phyloP scores from a whole-genome alignment of 768 basidiomycete genomes.

The Boletus coccyginus region DNA sequence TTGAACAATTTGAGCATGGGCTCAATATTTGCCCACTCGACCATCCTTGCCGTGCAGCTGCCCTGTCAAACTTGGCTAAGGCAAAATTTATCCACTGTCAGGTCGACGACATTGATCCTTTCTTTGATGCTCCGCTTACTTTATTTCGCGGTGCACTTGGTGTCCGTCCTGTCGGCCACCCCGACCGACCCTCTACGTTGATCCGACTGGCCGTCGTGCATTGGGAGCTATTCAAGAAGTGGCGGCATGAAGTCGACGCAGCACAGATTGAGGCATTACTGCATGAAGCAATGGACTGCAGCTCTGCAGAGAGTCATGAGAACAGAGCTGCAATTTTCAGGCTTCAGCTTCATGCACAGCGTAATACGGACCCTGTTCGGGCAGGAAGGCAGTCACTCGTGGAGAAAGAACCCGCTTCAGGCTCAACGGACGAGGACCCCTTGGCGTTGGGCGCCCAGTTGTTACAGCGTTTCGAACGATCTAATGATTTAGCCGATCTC shows the following conservation, averaged over 20 bases:
- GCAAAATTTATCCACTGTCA: neutral
- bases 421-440: neutral
- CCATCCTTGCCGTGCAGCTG: slow-evolving; percentile 3
- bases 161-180: neutral
- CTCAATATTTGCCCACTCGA: neutral
- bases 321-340: too few species aligned
- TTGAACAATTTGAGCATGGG: neutral
- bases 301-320: too few species aligned
- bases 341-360: too few species aligned
- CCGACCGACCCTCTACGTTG: too few species aligned
- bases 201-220: too few species aligned
- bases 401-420: too few species aligned
- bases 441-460: neutral
- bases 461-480: neutral
- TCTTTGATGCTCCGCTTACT: neutral
- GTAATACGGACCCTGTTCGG: too few species aligned
- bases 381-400: too few species aligned
- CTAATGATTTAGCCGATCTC: neutral
- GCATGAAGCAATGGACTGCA: too few species aligned
- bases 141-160: neutral
- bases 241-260: too few species aligned
- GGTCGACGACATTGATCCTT: neutral
- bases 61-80: neutral
- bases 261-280: neutral
- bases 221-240: too few species aligned